Percentiles rank a stretch among this genome's conserved stretches.
Evolutionary conservation across 2,329 filamentous ascomycete genomes (phyloP).

Genomic region (Metarhizium anisopliae): DNA sequence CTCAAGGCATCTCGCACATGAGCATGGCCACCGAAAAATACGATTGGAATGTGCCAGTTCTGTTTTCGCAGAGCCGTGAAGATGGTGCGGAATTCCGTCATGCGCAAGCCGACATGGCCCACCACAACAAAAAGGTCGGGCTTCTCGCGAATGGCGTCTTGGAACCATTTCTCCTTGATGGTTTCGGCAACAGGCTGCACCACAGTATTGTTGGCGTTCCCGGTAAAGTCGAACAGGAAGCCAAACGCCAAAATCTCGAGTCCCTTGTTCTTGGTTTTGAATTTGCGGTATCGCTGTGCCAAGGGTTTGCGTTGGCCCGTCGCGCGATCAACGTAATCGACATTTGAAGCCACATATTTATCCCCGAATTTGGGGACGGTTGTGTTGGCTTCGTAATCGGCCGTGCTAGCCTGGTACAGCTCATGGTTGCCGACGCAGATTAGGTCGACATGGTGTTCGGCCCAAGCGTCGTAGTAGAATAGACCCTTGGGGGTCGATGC

Average conservation of each 20-base stretch:
- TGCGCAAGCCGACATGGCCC: conserved; percentile 77
- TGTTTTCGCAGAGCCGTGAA: conserved; percentile 68
- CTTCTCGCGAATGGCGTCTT: conserved; percentile 72
- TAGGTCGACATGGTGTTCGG: conserved; percentile 73
- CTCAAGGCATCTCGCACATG: conserved; percentile 79
- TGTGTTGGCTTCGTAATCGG: conserved; percentile 65
- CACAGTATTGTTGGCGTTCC: conserved; percentile 83
- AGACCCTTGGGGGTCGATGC: conserved; percentile 78
- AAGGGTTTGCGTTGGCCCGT: conserved; percentile 66
- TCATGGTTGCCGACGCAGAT: conserved; percentile 91
- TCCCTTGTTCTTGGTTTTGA: conserved; percentile 82
- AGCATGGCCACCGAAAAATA: conserved; percentile 84
- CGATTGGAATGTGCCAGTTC: conserved; percentile 76
- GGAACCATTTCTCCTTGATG: conserved; percentile 81
- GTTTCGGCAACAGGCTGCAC: conserved; percentile 74
- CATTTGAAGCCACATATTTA: conserved; percentile 81
- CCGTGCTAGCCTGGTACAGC: conserved; percentile 73
- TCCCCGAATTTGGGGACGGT: conserved; percentile 78
- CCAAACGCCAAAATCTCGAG: conserved; percentile 82
- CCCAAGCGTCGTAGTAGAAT: conserved; percentile 82
- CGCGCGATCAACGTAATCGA: conserved; percentile 73
- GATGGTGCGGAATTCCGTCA: conserved; percentile 68
- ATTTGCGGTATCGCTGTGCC: conserved; percentile 76
- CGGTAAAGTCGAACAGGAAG: conserved; percentile 89
- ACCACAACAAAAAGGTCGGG: conserved; percentile 80